phyloP scores from a whole-genome alignment of 2,329 filamentous ascomycete species.

The Colletotrichum limetticola region DNA sequence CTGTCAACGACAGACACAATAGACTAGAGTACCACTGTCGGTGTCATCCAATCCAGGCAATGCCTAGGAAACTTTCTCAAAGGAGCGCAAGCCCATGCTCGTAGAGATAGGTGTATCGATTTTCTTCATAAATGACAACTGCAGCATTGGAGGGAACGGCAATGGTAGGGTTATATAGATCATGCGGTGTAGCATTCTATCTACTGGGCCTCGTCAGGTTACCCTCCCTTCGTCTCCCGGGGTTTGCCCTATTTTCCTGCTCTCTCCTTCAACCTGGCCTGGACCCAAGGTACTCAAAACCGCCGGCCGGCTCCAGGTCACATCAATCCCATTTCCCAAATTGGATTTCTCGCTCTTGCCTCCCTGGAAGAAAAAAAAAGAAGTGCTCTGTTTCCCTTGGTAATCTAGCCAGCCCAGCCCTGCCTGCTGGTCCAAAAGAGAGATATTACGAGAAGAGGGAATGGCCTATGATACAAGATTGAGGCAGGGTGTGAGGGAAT shows the following conservation, averaged over 20 bases:
- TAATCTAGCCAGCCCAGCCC: not conserved
- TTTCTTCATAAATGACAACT: not conserved
- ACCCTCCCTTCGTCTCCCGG: not conserved
- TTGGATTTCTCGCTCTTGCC: not conserved
- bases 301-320: not conserved
- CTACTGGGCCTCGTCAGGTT: not conserved
- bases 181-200: conserved; percentile 23
- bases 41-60: too few species aligned
- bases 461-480: conserved; percentile 20
- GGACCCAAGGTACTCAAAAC: not conserved
- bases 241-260: not conserved
- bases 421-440: conserved; percentile 1
- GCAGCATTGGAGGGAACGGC: not conserved
- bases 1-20: too few species aligned
- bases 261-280: not conserved
- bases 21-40: too few species aligned
- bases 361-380: not conserved
- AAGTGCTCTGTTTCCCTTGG: not conserved
- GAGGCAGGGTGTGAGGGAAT: not conserved
- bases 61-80: too few species aligned
- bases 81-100: too few species aligned
- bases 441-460: conserved; percentile 8
- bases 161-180: not conserved
- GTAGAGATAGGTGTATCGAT: too few species aligned
- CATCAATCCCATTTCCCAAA: not conserved